phyloP scores from a whole-genome alignment of 306 rosid species.

The Ochetophila trinervis region DNA sequence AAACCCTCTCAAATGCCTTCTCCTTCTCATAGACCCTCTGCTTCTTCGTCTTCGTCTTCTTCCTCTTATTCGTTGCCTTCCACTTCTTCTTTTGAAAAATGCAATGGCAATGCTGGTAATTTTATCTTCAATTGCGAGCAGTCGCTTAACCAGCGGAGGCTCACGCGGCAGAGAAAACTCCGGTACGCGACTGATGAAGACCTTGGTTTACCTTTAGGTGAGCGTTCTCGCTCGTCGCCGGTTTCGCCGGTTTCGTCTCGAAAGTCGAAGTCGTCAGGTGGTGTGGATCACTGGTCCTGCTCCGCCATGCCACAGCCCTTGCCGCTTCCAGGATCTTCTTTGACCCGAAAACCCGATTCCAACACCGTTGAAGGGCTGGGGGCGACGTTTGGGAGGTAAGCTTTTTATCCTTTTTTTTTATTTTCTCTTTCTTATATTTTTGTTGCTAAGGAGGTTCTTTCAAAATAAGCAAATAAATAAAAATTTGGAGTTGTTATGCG shows the following conservation, averaged over 20 bases:
- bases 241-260: constrained; percentile 42
- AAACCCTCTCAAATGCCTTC: constrained; percentile 22
- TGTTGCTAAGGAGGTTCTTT: no score
- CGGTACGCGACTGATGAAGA: constrained; percentile 44
- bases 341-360: constrained; percentile 37
- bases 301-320: constrained; percentile 52
- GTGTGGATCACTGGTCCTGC: constrained; percentile 45
- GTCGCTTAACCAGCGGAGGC: constrained; percentile 42
- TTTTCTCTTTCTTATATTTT: neutral
- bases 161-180: constrained; percentile 67
- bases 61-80: neutral
- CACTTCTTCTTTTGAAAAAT: neutral
- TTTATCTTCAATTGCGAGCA: neutral
- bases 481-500: no score
- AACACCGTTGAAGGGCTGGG: constrained; percentile 10
- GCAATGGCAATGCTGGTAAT: constrained; percentile 4
- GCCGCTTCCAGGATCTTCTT: constrained; percentile 55
- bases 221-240: constrained; percentile 35
- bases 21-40: constrained; percentile 6
- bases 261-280: constrained; percentile 22
- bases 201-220: constrained; percentile 23
- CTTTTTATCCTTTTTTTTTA: neutral
- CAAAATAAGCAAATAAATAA: no score
- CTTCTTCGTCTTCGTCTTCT: neutral
- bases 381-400: constrained; percentile 37